Evolutionary conservation across 1,284 basidiomycete genomes (phyloP), one percentile per base, ranked within the genome.

Genomic region (Xerocomus nothofagi): DNA sequence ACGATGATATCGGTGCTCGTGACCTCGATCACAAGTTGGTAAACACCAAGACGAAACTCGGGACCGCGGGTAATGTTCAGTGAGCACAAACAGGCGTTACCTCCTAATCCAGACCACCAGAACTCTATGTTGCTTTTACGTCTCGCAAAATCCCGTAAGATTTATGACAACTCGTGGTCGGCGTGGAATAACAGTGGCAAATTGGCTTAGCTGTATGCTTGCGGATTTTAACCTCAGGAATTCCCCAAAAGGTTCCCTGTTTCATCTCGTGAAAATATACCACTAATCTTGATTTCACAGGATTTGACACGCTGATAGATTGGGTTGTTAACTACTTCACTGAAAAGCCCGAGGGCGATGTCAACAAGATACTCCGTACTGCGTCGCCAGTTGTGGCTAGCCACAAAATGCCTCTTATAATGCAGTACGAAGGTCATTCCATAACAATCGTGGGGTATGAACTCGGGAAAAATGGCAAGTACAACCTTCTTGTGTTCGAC

Each of bases 391-490:
- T 93, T 9, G 60, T 73, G 5, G 66, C 75, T 26, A 86, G 85
- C 1, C 66, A 78, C 29, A 81, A 77, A 58, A 84, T 91, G 77
- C 92, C 92, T 4, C 61, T 95, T 17, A 83, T 95, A 32, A 72
- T 95, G 38, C 83, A 94, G 73, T 84, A 91, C 58, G 65, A 77
- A 4, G 90, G 91, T 0, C 92, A 95, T 70, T 94, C 92, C 14
- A 72, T 88, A n/a, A 86, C 85, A 2, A 82, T 95, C 14, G 76
- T 94, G 2, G 92, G 92, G 1, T 93, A 87, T 58, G 90, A 94
- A 63, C 68, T 83, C 32, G 74, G 71, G 26, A 77, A 75, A 54
- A 73, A 73, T 18, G 85, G 83, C 6, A 69, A 73, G 12, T 73
- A 80, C 33, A 84, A 81, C 56, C 73, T 95, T 2, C 72, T 94